A percentile compares a stretch with the other conserved stretches of the same genome.
phyloP scores from a whole-genome alignment of 192 early-diverging fungal genomes.

The Linnemannia zychae region DNA sequence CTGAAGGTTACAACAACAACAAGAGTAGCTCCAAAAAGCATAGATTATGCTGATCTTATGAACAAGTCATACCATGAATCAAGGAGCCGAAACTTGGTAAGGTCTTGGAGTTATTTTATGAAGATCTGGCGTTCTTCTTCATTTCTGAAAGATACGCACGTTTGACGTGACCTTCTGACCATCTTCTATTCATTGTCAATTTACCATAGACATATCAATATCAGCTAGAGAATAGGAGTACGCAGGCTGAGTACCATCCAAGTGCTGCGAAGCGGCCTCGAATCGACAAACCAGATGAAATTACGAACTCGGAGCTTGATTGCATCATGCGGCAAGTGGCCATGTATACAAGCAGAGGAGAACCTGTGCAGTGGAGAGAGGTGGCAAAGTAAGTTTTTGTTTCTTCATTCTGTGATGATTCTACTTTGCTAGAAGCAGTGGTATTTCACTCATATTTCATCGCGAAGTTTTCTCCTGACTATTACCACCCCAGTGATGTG shows the following conservation, averaged over 20 bases:
- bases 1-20: background rate
- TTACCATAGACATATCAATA: background rate
- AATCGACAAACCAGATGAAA: background rate
- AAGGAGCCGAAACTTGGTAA: slow-evolving; percentile 12
- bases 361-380: slow-evolving; percentile 23
- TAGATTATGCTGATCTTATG: slow-evolving; percentile 27
- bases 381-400: slow-evolving; percentile 26
- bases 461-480: background rate
- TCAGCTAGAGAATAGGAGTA: background rate
- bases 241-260: background rate
- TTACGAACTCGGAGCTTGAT: slow-evolving; percentile 19
- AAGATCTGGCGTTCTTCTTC: no score
- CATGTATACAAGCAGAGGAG: background rate
- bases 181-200: no score
- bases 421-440: no score
- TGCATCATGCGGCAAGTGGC: slow-evolving; percentile 7
- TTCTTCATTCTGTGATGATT: background rate
- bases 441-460: background rate
- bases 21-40: background rate
- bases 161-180: no score
- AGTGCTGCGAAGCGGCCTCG: background rate
- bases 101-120: background rate
- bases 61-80: slow-evolving; percentile 30
- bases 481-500: background rate
- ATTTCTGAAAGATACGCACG: no score